Conservation (phyloP, 441 rosid species). For the Mallotus repandus region DNA sequence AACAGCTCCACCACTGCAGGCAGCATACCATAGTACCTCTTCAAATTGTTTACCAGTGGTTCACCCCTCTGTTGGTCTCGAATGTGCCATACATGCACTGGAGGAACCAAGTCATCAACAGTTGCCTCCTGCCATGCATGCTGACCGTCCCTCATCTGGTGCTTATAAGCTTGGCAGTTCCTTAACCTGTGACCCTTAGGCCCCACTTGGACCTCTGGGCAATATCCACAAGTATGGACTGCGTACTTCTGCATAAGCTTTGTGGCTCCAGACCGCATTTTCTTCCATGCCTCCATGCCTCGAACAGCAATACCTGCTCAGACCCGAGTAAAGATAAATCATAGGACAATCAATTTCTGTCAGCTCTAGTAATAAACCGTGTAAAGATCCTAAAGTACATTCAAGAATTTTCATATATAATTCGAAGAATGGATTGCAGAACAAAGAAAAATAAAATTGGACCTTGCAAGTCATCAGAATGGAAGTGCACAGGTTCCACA, state of each 20-base stretch:
- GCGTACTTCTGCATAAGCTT: constrained; percentile 27
- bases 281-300: constrained; percentile 46
- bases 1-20: too few relatives aligned
- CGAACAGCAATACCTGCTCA: constrained; percentile 27
- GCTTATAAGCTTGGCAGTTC: too few relatives aligned
- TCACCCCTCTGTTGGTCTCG: constrained; percentile 23
- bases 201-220: constrained; percentile 49
- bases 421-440: background rate
- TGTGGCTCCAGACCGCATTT: constrained; percentile 32
- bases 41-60: background rate
- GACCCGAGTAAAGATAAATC: background rate
- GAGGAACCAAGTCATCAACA: constrained; percentile 18
- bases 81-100: constrained; percentile 45
- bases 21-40: too few relatives aligned
- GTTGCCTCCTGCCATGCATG: constrained; percentile 60
- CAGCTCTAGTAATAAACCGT: too few relatives aligned
- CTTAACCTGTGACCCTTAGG: constrained; percentile 14
- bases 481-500: constrained; percentile 13
- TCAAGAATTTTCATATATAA: background rate
- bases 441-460: background rate
- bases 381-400: background rate
- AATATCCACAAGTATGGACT: constrained; percentile 53
- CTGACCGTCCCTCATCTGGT: constrained; percentile 49
- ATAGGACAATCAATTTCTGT: too few relatives aligned
- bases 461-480: constrained; percentile 32